phyloP scores from a whole-genome alignment of 768 basidiomycete genomes.

The Lentinula guzmanii region DNA sequence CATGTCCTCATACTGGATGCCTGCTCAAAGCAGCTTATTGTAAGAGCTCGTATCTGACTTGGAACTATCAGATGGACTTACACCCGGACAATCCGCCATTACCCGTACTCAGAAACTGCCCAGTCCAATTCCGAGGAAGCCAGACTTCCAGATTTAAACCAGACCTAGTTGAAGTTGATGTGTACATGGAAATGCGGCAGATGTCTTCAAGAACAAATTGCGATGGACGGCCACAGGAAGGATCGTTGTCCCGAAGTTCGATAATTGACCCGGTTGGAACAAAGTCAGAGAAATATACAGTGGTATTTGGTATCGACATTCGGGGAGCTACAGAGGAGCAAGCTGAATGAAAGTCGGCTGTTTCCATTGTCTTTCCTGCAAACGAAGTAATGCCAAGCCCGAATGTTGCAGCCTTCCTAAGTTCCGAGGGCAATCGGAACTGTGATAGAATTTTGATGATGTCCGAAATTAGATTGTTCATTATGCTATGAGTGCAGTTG shows the following conservation, averaged over 20 bases:
- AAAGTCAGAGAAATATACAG: not conserved
- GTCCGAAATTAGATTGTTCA: too few species aligned
- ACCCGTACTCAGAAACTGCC: slow-evolving; percentile 9
- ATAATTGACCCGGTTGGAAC: not conserved
- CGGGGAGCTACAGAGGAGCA: not conserved
- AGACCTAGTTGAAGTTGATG: slow-evolving; percentile 7
- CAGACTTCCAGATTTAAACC: slow-evolving; percentile 10
- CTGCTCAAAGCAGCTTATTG: not conserved
- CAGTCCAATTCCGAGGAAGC: slow-evolving; percentile 11
- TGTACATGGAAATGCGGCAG: slow-evolving; percentile 9
- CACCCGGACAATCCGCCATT: slow-evolving; percentile 12
- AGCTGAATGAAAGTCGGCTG: not conserved
- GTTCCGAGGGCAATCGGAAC: too few species aligned
- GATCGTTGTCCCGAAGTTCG: not conserved
- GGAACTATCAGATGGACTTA: not conserved
- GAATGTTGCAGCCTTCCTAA: too few species aligned
- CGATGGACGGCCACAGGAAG: not conserved
- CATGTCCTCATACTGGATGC: slow-evolving; percentile 14
- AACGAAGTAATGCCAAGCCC: too few species aligned
- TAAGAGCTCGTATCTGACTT: not conserved
- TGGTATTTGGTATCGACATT: not conserved
- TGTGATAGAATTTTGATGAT: too few species aligned
- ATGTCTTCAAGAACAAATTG: not conserved
- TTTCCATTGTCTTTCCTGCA: too few species aligned
- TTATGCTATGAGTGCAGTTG: too few species aligned